Percentiles rank a stretch among this genome's conserved stretches.
phyloP scores from a whole-genome alignment of 73 alveolate species.

The Uronychia binucleata region DNA sequence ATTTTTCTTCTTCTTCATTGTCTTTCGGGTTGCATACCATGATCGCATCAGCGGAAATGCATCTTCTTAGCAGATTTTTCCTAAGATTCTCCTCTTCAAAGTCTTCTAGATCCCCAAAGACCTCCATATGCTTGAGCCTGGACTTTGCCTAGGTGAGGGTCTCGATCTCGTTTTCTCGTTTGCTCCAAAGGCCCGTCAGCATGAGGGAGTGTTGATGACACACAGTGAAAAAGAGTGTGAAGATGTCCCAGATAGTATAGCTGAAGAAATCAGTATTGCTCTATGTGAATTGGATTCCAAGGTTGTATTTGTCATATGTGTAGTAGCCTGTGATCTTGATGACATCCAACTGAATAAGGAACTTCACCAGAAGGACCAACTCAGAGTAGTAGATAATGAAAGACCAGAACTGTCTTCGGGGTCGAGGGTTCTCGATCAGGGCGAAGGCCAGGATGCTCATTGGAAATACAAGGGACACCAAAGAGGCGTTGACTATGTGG shows the following conservation, averaged over 20 bases:
- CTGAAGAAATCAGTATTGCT: background rate
- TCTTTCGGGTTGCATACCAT: background rate
- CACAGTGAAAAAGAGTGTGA: conserved; percentile 16
- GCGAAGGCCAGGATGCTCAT: conserved; percentile 62
- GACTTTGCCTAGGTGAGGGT: conserved; percentile 24
- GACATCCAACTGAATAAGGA: conserved; percentile 48
- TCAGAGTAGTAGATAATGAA: conserved; percentile 56
- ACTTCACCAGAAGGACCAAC: conserved; percentile 51
- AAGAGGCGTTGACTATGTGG: conserved; percentile 52
- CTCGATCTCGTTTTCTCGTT: conserved; percentile 51
- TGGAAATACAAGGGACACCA: conserved; percentile 59
- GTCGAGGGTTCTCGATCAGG: conserved; percentile 65
- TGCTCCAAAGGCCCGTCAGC: conserved; percentile 42
- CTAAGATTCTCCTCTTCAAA: background rate
- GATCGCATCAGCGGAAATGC: conserved; percentile 2
- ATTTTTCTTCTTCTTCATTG: background rate
- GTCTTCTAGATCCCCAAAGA: background rate
- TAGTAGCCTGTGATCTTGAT: background rate
- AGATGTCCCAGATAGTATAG: conserved; percentile 38
- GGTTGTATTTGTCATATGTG: background rate
- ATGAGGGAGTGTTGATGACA: conserved; percentile 26
- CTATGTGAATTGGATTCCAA: background rate
- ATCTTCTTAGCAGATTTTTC: background rate
- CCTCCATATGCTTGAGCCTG: background rate
- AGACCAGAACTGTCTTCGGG: conserved; percentile 52